These are phyloP conservation scores for Tilletia horrida DNA, from an alignment of 1,284 basidiomycete species.

Conservation along the genomic window DNA sequence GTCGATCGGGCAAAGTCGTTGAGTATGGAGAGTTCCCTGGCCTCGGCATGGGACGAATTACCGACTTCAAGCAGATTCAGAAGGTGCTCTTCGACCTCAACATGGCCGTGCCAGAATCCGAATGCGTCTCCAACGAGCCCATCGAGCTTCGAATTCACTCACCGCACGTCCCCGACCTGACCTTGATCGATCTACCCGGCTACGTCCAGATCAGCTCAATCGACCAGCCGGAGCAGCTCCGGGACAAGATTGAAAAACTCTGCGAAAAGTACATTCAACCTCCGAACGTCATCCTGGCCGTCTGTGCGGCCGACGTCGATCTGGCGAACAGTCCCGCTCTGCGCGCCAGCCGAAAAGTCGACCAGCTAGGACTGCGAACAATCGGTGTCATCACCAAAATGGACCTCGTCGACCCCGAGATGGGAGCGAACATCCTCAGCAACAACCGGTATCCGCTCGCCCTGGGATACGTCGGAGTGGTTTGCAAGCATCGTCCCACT, in stretches of 20 bases:
- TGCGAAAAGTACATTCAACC: conserved; percentile 97
- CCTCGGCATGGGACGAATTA: conserved; percentile 79
- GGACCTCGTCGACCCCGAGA: conserved; percentile 85
- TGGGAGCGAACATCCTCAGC: conserved; percentile 74
- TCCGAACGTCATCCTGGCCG: conserved; percentile 95
- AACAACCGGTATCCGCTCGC: conserved; percentile 96
- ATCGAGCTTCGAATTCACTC: conserved; percentile 96
- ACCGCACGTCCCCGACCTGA: conserved; percentile 90
- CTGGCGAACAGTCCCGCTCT: conserved; percentile 95
- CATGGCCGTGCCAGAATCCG: conserved; percentile 78
- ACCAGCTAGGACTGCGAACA: conserved; percentile 87
- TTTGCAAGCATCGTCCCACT: conserved; percentile 60
- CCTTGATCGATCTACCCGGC: conserved; percentile 92
- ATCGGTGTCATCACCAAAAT: conserved; percentile 99
- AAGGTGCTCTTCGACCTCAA: conserved; percentile 91
- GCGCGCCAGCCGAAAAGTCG: conserved; percentile 84
- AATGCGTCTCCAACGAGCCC: conserved; percentile 88
- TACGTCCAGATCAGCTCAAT: conserved; percentile 91
- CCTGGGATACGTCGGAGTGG: conserved; percentile 95
- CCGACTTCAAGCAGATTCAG: conserved; percentile 85
- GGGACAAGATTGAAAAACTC: conserved; percentile 81
- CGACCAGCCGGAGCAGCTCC: conserved; percentile 91
- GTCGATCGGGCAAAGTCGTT: conserved; percentile 27
- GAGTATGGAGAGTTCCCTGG: conserved; percentile 95
- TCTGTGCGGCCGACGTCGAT: conserved; percentile 97